These are phyloP conservation scores for Lunasporangiospora selenospora DNA, from an alignment of 192 early-diverging fungal genomes.

Conservation along the genomic window DNA sequence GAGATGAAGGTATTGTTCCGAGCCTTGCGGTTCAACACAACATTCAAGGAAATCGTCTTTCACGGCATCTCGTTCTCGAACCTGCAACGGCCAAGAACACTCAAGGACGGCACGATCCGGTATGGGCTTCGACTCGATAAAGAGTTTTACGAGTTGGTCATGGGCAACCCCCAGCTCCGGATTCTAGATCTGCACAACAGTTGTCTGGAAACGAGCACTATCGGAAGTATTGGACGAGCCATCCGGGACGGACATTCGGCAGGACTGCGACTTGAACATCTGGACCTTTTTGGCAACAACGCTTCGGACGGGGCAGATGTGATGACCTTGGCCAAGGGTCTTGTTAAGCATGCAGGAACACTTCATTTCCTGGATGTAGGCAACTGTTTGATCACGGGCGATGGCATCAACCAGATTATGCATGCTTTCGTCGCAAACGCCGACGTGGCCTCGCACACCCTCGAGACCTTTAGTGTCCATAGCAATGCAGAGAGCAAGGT, in stretches of 20 bases:
- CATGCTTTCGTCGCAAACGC: slow-evolving; percentile 47
- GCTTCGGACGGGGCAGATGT: slow-evolving; percentile 44
- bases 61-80: slow-evolving; percentile 29
- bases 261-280: slow-evolving; percentile 21
- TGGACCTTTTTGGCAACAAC: slow-evolving; percentile 34
- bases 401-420: slow-evolving; percentile 47
- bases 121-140: slow-evolving; percentile 42
- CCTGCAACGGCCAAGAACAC: slow-evolving; percentile 25
- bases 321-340: slow-evolving; percentile 42
- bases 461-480: slow-evolving; percentile 32
- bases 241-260: slow-evolving; percentile 15
- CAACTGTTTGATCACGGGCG: slow-evolving; percentile 39
- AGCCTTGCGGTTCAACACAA: slow-evolving; percentile 40
- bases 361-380: slow-evolving; percentile 29
- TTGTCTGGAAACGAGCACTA: slow-evolving; percentile 20
- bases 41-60: slow-evolving; percentile 42
- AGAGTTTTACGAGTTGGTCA: slow-evolving; percentile 44
- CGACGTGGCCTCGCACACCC: slow-evolving; percentile 35
- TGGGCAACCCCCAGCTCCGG: slow-evolving; percentile 45
- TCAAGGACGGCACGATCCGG: slow-evolving; percentile 41
- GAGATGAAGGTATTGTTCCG: slow-evolving; percentile 44
- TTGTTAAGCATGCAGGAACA: slow-evolving; percentile 45
- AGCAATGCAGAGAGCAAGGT: slow-evolving; percentile 41
- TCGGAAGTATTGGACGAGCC: slow-evolving; percentile 37
- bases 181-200: slow-evolving; percentile 22